A percentile compares a stretch with the other conserved stretches of the same genome.
Conservation (phyloP, 2,329 filamentous ascomycete genomes). For the Chaetomium sp. region DNA sequence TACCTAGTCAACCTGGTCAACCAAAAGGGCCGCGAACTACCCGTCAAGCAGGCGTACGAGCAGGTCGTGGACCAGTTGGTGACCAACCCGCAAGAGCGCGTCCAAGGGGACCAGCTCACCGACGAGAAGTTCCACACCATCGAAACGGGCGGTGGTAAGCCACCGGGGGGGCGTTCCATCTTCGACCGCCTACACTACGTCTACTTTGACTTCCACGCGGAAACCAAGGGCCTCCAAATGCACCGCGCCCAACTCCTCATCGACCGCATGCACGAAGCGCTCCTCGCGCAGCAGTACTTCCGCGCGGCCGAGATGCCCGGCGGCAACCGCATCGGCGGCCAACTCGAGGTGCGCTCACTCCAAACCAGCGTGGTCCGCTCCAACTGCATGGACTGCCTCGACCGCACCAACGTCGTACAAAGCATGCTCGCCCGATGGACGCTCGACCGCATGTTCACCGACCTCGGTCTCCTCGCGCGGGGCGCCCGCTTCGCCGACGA, state of each 20-base stretch:
- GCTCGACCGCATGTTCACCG: constrained; percentile 79
- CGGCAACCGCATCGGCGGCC: constrained; percentile 49
- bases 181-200: constrained; percentile 89
- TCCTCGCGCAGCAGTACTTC: constrained; percentile 84
- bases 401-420: constrained; percentile 96
- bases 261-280: constrained; percentile 69
- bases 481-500: constrained; percentile 71
- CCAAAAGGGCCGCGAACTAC: constrained; percentile 83
- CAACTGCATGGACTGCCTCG: constrained; percentile 98
- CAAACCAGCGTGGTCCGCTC: constrained; percentile 92
- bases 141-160: constrained; percentile 50
- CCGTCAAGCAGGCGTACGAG: constrained; percentile 90
- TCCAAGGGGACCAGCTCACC: constrained; percentile 60
- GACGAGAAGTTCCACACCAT: constrained; percentile 78
- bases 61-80: constrained; percentile 74
- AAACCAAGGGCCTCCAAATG: constrained; percentile 93
- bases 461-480: constrained; percentile 69
- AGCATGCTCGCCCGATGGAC: constrained; percentile 91
- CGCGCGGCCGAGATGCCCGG: constrained; percentile 81
- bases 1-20: constrained; percentile 97
- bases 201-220: constrained; percentile 97
- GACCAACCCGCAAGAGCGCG: constrained; percentile 59
- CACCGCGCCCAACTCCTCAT: constrained; percentile 83
- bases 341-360: constrained; percentile 69
- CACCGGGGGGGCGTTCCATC: constrained; percentile 35